Evolutionary conservation across 371 early-diverging fungal genomes (phyloP), one percentile per base, ranked within the genome.

Genomic region (Mortierella sp.): DNA sequence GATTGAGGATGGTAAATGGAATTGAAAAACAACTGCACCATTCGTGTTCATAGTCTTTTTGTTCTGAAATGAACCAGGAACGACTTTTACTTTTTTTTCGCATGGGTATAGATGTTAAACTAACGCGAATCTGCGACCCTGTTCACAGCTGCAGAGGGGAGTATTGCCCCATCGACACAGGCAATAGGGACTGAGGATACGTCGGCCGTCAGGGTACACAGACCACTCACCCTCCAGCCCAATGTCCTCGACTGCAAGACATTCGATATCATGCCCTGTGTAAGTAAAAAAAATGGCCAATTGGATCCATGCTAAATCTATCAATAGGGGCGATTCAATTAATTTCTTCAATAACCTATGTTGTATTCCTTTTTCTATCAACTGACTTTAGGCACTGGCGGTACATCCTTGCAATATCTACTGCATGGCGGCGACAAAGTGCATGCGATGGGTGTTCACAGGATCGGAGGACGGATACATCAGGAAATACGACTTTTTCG

Each of bases 391-490:
- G 94, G 93, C 86, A 22, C 88, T 93, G 8, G 94, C 93, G 1
- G 86, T 95, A 9, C 96, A 96, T 75, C 93, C 94, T 11, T 90
- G 92, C 71, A 91, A 92, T 45, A 92, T 96, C 7, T 91, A 94
- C 83, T 90, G 93, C 31, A 76, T 94, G 48, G 92, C 95, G 0
- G 90, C 95, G 0, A 97, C 97, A 0, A 86, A 88, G 31, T 93
- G 95, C 79, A 95, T 93, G 92, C 93, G 94, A 66, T 98, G 97
- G 98, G 85, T 98, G 16, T 93, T 97, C 45, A 96, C 96, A 1
- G 99, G 98, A 16, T 95, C 95, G 2, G 97, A 96, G 43, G 98
- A 99, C 85, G 98, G 98, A 37, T 94, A 93, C 81, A 92, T 99
- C 55, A 89, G 97, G 37, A 97, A 97, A 86, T 99, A 93, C 89